phyloP scores from a whole-genome alignment of 1,284 basidiomycete species.

The Cutaneotrichosporon sp. region DNA sequence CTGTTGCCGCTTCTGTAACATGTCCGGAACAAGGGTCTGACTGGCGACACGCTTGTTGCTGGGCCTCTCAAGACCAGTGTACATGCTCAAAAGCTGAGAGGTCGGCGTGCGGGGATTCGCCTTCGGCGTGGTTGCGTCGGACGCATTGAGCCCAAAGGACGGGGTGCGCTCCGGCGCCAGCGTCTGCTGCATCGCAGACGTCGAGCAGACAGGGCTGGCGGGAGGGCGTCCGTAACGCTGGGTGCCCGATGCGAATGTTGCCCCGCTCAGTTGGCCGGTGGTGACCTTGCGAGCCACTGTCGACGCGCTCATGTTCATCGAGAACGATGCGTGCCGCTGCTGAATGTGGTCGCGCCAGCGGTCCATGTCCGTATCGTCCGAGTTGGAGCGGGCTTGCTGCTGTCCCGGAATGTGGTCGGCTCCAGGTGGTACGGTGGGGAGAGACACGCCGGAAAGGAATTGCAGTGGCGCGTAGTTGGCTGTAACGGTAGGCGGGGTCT shows the following conservation, averaged over 20 bases:
- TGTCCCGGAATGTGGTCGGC: neutral
- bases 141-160: constrained; percentile 30
- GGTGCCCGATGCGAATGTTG: constrained; percentile 9
- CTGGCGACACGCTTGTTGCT: constrained; percentile 46
- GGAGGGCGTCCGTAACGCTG: neutral
- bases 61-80: constrained; percentile 24
- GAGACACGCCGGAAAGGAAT: neutral
- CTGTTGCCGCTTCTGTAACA: constrained; percentile 20
- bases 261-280: constrained; percentile 3
- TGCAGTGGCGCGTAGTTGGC: constrained; percentile 1
- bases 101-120: constrained; percentile 3
- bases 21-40: constrained; percentile 39
- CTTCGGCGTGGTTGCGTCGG: constrained; percentile 7
- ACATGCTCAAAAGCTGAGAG: constrained; percentile 7
- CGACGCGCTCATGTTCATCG: constrained; percentile 18
- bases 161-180: constrained; percentile 44
- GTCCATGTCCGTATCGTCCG: constrained; percentile 15
- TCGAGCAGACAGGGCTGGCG: constrained; percentile 21
- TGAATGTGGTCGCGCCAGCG: constrained; percentile 41
- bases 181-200: constrained; percentile 40
- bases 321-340: constrained; percentile 33
- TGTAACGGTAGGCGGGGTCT: constrained; percentile 19
- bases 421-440: neutral
- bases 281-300: constrained; percentile 13
- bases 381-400: neutral